Conservation (phyloP, 202 grass and related monocot genomes). For the Bolboschoenoplectus hybrid region DNA sequence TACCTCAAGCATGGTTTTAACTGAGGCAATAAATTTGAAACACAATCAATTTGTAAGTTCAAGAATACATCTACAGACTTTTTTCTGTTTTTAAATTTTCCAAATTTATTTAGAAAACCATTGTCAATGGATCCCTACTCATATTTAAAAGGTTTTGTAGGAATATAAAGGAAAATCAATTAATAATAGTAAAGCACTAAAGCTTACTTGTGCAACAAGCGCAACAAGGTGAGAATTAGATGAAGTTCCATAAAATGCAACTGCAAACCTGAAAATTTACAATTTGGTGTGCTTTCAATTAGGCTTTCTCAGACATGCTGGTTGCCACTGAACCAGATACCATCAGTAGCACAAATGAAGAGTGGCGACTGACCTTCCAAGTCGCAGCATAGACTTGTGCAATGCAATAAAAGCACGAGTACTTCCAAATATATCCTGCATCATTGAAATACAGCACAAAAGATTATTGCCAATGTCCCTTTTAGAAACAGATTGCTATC, state of each 20-base stretch:
- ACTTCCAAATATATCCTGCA: conserved; percentile 92
- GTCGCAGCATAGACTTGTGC: conserved; percentile 75
- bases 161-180: background rate
- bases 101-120: too few relatives aligned
- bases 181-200: background rate
- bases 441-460: conserved; percentile 35
- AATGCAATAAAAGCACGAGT: conserved; percentile 83
- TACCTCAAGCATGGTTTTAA: background rate
- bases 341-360: conserved; percentile 22
- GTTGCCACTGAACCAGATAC: conserved; percentile 35
- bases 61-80: too few relatives aligned
- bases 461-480: background rate
- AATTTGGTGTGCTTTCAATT: conserved; percentile 32
- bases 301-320: conserved; percentile 31
- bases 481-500: background rate
- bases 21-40: too few relatives aligned
- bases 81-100: too few relatives aligned
- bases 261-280: conserved; percentile 83
- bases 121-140: too few relatives aligned
- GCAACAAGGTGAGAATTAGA: conserved; percentile 78
- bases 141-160: background rate
- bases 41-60: too few relatives aligned
- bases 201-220: conserved; percentile 75
- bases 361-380: conserved; percentile 60
- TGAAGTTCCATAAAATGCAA: conserved; percentile 88